Percentiles rank a stretch among this genome's conserved stretches.
Conservation (phyloP, 805 yeast genomes). For the Candida piceae region DNA sequence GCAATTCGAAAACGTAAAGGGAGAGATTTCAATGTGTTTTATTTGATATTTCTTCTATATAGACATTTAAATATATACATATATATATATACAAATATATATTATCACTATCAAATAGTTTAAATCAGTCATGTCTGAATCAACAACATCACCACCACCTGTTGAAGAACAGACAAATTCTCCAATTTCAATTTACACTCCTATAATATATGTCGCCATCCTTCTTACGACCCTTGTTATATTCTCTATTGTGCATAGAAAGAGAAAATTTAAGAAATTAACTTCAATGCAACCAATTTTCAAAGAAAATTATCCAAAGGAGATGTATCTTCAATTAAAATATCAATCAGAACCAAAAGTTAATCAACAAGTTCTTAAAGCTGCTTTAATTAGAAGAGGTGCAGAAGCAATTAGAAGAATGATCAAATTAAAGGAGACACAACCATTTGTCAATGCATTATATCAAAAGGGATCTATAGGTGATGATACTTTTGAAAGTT, state of each 20-base stretch:
- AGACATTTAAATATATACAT: too few species aligned
- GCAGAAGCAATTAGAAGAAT: constrained; percentile 84
- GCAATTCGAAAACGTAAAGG: too few species aligned
- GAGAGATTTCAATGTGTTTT: too few species aligned
- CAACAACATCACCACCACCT: constrained; percentile 6
- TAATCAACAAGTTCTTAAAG: constrained; percentile 51
- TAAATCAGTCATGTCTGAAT: too few species aligned
- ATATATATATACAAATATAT: too few species aligned
- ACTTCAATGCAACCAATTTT: constrained; percentile 68
- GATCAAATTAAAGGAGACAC: constrained; percentile 74
- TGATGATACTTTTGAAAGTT: constrained; percentile 80
- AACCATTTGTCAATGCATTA: constrained; percentile 60
- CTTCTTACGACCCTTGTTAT: constrained; percentile 59
- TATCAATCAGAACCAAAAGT: constrained; percentile 50
- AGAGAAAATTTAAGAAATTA: constrained; percentile 47
- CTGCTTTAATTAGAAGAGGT: constrained; percentile 55
- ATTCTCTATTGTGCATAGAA: constrained; percentile 66
- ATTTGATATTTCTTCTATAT: too few species aligned
- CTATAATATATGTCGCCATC: constrained; percentile 69
- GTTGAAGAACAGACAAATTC: constrained; percentile 25
- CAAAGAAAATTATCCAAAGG: constrained; percentile 59
- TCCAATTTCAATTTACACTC: constrained; percentile 59
- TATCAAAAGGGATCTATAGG: constrained; percentile 90
- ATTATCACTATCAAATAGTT: too few species aligned
- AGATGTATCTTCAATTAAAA: constrained; percentile 57